Evolutionary conservation across 108 stramenopile species (phyloP).

Genomic region (Nitzschia palea): DNA sequence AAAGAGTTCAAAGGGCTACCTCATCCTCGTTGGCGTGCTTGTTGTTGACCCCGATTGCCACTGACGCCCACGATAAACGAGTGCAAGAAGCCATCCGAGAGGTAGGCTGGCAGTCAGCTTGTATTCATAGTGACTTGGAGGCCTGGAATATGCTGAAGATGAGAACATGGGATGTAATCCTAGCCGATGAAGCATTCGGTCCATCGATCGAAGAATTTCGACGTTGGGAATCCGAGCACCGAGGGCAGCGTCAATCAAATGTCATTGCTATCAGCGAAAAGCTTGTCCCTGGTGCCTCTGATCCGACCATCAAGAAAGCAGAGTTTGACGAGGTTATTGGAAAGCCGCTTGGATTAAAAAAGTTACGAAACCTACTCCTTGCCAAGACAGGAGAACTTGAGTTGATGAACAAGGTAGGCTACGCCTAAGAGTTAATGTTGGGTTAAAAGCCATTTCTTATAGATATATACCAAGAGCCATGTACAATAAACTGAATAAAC

Average conservation of each 20-base stretch:
- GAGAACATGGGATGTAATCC: slow-evolving; percentile 55
- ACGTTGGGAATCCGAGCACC: slow-evolving; percentile 55
- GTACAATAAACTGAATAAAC: slow-evolving; percentile 54
- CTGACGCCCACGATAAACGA: slow-evolving; percentile 2
- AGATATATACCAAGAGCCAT: slow-evolving; percentile 64
- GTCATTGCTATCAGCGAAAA: slow-evolving; percentile 28
- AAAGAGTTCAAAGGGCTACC: neutral
- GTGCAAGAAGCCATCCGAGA: slow-evolving; percentile 19
- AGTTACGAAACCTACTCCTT: neutral
- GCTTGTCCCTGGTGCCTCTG: neutral
- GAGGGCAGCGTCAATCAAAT: slow-evolving; percentile 47
- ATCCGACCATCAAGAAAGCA: neutral
- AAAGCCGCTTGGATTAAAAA: slow-evolving; percentile 8
- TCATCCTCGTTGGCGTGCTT: neutral
- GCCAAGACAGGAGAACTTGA: neutral
- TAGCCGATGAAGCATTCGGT: slow-evolving; percentile 54
- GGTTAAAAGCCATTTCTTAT: slow-evolving; percentile 1
- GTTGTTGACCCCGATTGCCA: slow-evolving; percentile 6
- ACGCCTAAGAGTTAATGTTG: neutral
- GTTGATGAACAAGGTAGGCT: neutral
- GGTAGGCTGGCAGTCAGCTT: slow-evolving; percentile 40
- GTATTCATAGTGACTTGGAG: slow-evolving; percentile 30
- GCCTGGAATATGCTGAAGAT: slow-evolving; percentile 45
- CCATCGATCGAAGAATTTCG: slow-evolving; percentile 44
- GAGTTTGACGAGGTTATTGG: slow-evolving; percentile 12